Evolutionary conservation across 1,284 basidiomycete species (phyloP).

Genomic region (Termitomyces sp.): DNA sequence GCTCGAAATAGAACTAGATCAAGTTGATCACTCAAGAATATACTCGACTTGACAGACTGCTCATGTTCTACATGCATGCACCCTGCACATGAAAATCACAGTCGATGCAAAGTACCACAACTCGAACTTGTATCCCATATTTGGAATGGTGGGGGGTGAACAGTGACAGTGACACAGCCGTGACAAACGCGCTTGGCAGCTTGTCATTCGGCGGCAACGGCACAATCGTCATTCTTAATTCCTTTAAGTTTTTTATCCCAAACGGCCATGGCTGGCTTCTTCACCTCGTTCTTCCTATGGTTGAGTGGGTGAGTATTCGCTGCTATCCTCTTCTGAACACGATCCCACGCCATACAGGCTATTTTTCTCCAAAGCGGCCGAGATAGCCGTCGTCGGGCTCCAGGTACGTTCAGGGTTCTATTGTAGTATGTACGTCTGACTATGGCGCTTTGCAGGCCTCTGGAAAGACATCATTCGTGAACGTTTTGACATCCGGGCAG

Average conservation of each 20-base stretch:
- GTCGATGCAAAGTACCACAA: not conserved
- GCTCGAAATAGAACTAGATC: not conserved
- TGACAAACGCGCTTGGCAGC: not conserved
- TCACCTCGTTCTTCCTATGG: slow-evolving; percentile 67
- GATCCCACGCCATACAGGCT: slow-evolving; percentile 33
- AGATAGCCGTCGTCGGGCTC: slow-evolving; percentile 90
- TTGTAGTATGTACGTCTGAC: slow-evolving; percentile 3
- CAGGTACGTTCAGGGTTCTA: slow-evolving; percentile 49
- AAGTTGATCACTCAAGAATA: not conserved
- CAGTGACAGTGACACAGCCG: not conserved
- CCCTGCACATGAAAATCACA: no score
- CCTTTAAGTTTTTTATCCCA: not conserved
- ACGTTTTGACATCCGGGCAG: slow-evolving; percentile 85
- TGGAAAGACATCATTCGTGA: slow-evolving; percentile 92
- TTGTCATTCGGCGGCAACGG: slow-evolving; percentile 2
- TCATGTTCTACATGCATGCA: no score
- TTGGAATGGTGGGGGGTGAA: not conserved
- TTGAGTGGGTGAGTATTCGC: slow-evolving; percentile 46
- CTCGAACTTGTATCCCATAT: not conserved
- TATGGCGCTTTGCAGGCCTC: slow-evolving; percentile 60
- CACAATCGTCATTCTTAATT: slow-evolving; percentile 1
- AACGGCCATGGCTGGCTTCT: slow-evolving; percentile 52
- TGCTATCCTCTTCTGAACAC: not conserved
- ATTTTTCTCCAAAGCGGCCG: slow-evolving; percentile 88
- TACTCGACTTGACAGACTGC: not conserved